Evolutionary conservation across 139 green algal species (phyloP).

Genomic region (Coelastrella sp.): DNA sequence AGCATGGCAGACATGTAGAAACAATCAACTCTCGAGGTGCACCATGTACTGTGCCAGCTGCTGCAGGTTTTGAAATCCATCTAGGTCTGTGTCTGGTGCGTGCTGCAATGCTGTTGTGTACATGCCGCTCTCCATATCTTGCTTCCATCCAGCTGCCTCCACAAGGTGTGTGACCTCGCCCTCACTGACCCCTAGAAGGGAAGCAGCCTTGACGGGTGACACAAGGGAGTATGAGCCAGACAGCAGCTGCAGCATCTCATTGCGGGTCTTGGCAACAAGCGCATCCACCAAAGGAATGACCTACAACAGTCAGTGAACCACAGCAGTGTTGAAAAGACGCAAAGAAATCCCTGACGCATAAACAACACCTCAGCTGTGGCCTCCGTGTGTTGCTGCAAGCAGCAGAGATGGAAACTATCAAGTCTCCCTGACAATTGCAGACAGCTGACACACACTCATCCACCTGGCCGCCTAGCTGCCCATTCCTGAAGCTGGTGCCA

Average conservation of each 20-base stretch:
- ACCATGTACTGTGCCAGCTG: slow-evolving; percentile 58
- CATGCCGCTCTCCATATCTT: slow-evolving; percentile 39
- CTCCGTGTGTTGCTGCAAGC: too few species aligned
- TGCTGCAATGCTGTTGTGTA: slow-evolving; percentile 27
- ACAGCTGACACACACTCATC: too few species aligned
- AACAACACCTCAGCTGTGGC: too few species aligned
- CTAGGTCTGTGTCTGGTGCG: neutral
- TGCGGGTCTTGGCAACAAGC: slow-evolving; percentile 48
- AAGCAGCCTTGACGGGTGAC: slow-evolving; percentile 49
- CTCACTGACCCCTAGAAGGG: slow-evolving; percentile 55
- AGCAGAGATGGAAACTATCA: too few species aligned
- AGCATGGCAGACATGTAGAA: neutral
- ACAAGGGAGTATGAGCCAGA: slow-evolving; percentile 51
- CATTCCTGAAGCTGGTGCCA: too few species aligned
- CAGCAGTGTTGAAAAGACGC: neutral
- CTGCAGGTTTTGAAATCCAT: slow-evolving; percentile 50
- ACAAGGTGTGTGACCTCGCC: slow-evolving; percentile 45
- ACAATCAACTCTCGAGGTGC: slow-evolving; percentile 48
- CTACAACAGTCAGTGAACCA: neutral
- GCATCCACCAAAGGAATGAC: slow-evolving; percentile 56
- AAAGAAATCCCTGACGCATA: neutral
- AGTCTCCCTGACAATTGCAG: too few species aligned
- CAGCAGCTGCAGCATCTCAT: slow-evolving; percentile 55
- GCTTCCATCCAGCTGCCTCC: slow-evolving; percentile 49
- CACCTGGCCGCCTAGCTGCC: too few species aligned